A percentile compares a stretch with the other conserved stretches of the same genome.
Evolutionary conservation across 2,329 filamentous ascomycete genomes (phyloP).

Genomic region (Ophiostoma sp.): DNA sequence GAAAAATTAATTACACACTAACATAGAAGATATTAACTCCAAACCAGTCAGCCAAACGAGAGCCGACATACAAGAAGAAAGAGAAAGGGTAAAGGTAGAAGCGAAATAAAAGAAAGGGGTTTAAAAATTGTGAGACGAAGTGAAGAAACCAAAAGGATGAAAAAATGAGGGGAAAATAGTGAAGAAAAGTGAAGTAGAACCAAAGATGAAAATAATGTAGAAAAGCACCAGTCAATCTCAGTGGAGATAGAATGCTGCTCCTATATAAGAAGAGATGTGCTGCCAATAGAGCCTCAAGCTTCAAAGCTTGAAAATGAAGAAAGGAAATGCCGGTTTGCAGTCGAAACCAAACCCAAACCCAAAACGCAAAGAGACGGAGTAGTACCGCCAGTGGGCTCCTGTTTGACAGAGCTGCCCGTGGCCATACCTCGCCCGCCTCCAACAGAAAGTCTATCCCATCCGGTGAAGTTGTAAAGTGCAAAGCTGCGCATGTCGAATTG

Average conservation of each 20-base stretch:
- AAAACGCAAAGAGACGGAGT: too few species aligned
- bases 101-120: background rate
- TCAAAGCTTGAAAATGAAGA: too few species aligned
- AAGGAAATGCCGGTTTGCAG: too few species aligned
- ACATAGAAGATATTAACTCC: background rate
- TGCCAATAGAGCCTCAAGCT: too few species aligned
- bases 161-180: background rate
- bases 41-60: background rate
- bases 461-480: too few species aligned
- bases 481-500: too few species aligned
- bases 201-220: background rate
- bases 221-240: background rate
- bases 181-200: background rate
- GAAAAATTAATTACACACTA: background rate
- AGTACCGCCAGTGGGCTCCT: too few species aligned
- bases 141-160: conserved; percentile 1
- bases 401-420: too few species aligned
- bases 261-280: background rate
- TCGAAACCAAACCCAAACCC: too few species aligned
- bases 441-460: too few species aligned
- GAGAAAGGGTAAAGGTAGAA: background rate
- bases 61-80: background rate
- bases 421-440: too few species aligned
- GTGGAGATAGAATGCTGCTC: background rate
- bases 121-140: conserved; percentile 1